These are phyloP conservation scores for Ophioceras dolichostomum DNA, from an alignment of 2,329 filamentous ascomycete genomes.

Conservation along the genomic window DNA sequence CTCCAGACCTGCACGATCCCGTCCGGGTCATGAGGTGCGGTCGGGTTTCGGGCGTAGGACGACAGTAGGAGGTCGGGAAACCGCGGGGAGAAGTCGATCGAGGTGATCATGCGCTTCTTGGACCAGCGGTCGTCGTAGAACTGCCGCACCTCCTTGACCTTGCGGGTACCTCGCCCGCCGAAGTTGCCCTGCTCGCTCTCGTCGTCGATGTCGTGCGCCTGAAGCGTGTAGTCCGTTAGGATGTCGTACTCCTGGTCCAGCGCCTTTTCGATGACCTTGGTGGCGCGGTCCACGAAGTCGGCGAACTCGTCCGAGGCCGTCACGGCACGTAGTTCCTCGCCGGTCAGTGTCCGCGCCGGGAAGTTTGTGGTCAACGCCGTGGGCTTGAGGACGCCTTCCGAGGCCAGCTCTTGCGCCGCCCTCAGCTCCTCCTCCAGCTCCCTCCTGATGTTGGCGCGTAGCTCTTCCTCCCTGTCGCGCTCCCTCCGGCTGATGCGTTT, in stretches of 20 bases:
- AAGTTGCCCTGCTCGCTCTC: conserved; percentile 72
- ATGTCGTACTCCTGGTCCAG: conserved; percentile 95
- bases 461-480: conserved; percentile 75
- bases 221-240: conserved; percentile 82
- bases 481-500: conserved; percentile 71
- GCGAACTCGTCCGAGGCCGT: conserved; percentile 88
- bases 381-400: conserved; percentile 33
- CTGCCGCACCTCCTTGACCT: conserved; percentile 78
- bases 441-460: conserved; percentile 68
- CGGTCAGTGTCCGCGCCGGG: conserved; percentile 65
- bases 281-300: conserved; percentile 89
- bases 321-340: conserved; percentile 81
- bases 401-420: conserved; percentile 50
- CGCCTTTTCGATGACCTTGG: conserved; percentile 92
- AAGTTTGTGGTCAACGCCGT: conserved; percentile 43
- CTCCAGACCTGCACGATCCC: conserved; percentile 97
- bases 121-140: conserved; percentile 95
- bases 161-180: conserved; percentile 57
- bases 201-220: conserved; percentile 62
- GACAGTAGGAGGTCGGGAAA: conserved; percentile 87
- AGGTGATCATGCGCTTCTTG: conserved; percentile 94
- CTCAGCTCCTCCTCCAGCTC: conserved; percentile 91
- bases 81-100: conserved; percentile 90
- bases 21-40: conserved; percentile 85
- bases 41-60: conserved; percentile 94